A percentile compares a stretch with the other conserved stretches of the same genome.
Conservation (phyloP, 129 eudicot genomes). For the Flaveria robusta region DNA sequence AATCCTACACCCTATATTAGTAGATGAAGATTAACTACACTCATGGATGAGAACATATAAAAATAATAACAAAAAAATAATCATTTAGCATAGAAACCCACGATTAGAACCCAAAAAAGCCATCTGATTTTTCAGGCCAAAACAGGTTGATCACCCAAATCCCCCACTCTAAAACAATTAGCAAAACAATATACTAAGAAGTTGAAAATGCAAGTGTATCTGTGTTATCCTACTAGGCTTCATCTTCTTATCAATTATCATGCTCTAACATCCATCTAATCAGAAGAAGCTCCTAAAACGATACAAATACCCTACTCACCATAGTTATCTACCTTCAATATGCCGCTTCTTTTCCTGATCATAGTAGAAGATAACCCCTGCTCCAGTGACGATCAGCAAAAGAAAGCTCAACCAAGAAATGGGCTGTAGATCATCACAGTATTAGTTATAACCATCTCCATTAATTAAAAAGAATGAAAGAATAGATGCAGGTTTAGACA, state of each 20-base stretch:
- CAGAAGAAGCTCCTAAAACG: conserved; percentile 19
- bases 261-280: conserved; percentile 3
- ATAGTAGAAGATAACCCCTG: conserved; percentile 73
- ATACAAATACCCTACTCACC: conserved; percentile 60
- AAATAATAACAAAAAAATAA: not conserved
- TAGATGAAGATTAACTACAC: not conserved
- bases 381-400: conserved; percentile 87
- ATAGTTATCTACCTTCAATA: conserved; percentile 86
- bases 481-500: not conserved
- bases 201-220: conserved; percentile 1
- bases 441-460: conserved; percentile 3
- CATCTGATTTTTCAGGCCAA: not conserved
- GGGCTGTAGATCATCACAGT: conserved; percentile 53
- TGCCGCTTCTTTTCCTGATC: conserved; percentile 80
- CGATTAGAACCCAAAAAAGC: not conserved
- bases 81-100: not conserved
- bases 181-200: not conserved
- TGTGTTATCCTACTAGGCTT: not conserved
- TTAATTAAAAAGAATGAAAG: not conserved
- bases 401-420: conserved; percentile 95
- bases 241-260: not conserved
- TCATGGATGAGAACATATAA: not conserved
- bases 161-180: not conserved
- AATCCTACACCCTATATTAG: conserved; percentile 13
- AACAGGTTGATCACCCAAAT: not conserved